These are phyloP conservation scores for Pythium dissimile DNA, from an alignment of 352 stramenopile genomes.

Conservation along the genomic window DNA sequence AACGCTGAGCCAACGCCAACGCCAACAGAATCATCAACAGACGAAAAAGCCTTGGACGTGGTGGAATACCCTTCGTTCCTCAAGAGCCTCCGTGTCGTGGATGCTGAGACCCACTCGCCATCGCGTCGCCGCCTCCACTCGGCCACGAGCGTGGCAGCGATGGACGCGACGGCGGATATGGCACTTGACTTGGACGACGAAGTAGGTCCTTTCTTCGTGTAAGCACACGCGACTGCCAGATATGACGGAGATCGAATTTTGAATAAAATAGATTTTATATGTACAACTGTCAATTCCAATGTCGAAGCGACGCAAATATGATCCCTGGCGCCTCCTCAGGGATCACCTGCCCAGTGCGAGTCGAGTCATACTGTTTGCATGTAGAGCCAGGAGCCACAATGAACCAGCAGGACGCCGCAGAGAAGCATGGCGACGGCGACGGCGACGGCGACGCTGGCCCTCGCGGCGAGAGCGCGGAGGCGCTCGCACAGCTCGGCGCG, in stretches of 20 bases:
- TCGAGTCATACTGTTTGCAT: no score
- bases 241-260: conserved; percentile 10
- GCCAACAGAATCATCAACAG: no score
- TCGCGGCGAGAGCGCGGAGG: conserved; percentile 13
- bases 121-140: conserved; percentile 23
- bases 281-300: conserved; percentile 8
- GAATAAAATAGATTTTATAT: background rate
- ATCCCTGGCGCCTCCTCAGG: no score
- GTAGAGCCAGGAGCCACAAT: conserved; percentile 6
- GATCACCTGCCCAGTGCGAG: no score
- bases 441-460: background rate
- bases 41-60: conserved; percentile 18
- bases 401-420: conserved; percentile 25
- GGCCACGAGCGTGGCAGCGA: background rate
- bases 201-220: conserved; percentile 16
- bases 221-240: background rate
- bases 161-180: background rate
- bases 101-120: conserved; percentile 32
- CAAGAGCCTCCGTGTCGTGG: conserved; percentile 63
- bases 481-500: conserved; percentile 41
- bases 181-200: conserved; percentile 11
- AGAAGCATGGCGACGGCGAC: background rate
- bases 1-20: conserved; percentile 11
- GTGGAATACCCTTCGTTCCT: conserved; percentile 74
- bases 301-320: conserved; percentile 16